These are phyloP conservation scores for Paraglomus occultum DNA, from an alignment of 192 early-diverging fungal species.

Conservation along the genomic window DNA sequence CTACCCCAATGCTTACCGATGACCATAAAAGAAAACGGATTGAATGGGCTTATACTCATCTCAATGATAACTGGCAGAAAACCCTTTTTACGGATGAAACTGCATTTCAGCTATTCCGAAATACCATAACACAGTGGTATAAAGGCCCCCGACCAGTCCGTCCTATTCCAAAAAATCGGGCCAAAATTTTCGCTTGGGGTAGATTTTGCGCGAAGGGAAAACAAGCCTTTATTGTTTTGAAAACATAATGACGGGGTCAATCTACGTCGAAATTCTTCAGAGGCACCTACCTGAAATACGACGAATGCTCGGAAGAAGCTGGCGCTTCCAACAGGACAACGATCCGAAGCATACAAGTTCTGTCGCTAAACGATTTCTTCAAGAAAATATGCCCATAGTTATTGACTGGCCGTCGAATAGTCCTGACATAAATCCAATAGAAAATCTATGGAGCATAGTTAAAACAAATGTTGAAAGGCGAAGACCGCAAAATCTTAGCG, in stretches of 20 bases:
- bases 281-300: conserved; percentile 8
- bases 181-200: not conserved
- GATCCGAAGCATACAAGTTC: conserved; percentile 19
- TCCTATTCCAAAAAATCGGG: not conserved
- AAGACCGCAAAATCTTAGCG: conserved; percentile 14
- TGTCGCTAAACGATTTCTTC: conserved; percentile 7
- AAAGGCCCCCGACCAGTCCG: not conserved
- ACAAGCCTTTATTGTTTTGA: conserved; percentile 12
- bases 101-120: not conserved
- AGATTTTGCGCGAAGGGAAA: not conserved
- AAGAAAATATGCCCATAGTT: conserved; percentile 2
- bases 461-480: conserved; percentile 3
- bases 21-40: not conserved
- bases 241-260: not conserved
- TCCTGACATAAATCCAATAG: not conserved
- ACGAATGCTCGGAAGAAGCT: not conserved
- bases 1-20: not conserved
- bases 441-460: not conserved
- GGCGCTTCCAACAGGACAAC: conserved; percentile 7
- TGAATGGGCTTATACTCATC: not conserved
- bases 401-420: conserved; percentile 19
- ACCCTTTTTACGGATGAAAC: conserved; percentile 9
- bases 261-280: conserved; percentile 7
- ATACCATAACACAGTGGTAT: conserved; percentile 6
- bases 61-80: conserved; percentile 1